Evolutionary conservation across 106 monocot genomes (phyloP), one percentile per base, ranked within the genome.

Genomic region (Apostasia ramifera): DNA sequence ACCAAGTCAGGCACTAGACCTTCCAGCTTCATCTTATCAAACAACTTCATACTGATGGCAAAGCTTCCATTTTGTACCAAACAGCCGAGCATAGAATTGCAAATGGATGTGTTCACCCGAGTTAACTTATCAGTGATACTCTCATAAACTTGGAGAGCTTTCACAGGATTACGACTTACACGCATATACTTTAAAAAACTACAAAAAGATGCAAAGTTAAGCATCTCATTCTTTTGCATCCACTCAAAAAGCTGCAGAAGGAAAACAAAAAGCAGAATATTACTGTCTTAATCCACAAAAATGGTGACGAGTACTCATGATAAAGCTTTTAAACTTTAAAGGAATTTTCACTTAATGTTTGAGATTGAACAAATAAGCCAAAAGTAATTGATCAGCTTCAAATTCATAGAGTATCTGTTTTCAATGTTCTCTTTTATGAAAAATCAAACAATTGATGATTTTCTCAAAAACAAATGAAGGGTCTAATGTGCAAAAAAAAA

Each of bases 171-270:
- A 8, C 72, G 80, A 64, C 89, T 95, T 66, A 84, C 63, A 7
- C 92, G 92, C 79, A 89, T 89, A 55, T 88, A 95, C 67, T 95
- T 95, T 41, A 95, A 74, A 74, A 81, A 95, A 68, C 86, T 82
- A 76, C 95, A 92, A 70, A 89, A 92, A 0, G 95, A 92, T 66
- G 81, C 86, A 78, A 86, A 55, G 71, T 92, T 86, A 52, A 84
- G 62, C 63, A 61, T 74, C 51, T 77, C 84, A 55, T 74, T 75
- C 53, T 65, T 76, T 66, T 80, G 82, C 95, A 95, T 95, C 95
- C 88, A 89, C 61, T 83, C 78, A 84, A 95, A 95, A 79, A 92
- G 55, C 95, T 95, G 91, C 57, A 85, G 26, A 26, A 26, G 26
- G 26, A 26, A 26, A 26, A 26, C 26, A 70, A 47, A 71, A n/a